Evolutionary conservation across 129 eudicot genomes (phyloP).

Genomic region (Calendula officinalis): DNA sequence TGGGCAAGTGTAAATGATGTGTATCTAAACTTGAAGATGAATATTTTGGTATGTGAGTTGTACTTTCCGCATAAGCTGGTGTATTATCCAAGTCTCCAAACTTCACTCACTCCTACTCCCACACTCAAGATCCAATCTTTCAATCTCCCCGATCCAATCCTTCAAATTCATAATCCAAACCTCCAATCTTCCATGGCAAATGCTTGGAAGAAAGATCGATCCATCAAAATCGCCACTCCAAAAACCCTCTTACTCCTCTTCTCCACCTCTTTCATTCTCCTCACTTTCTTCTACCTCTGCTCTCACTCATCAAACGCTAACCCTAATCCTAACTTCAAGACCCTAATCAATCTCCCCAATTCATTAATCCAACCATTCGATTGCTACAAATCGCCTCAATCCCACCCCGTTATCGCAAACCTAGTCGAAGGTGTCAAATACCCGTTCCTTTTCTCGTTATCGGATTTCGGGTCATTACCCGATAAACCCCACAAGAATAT

Average conservation of each 20-base stretch:
- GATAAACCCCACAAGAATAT: conserved; percentile 97
- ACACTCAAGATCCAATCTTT: conserved; percentile 38
- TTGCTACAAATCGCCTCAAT: conserved; percentile 72
- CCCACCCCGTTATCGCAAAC: conserved; percentile 82
- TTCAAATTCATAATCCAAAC: conserved; percentile 14
- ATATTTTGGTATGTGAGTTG: not conserved
- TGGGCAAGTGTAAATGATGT: not conserved
- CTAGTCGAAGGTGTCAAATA: conserved; percentile 66
- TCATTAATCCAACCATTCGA: conserved; percentile 59
- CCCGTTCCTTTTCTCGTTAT: conserved; percentile 77
- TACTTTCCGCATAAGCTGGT: not conserved
- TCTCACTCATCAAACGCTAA: conserved; percentile 32
- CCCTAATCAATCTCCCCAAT: conserved; percentile 19
- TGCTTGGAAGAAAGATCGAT: conserved; percentile 75
- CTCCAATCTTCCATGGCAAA: conserved; percentile 70
- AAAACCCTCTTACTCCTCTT: conserved; percentile 60
- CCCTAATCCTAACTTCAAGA: conserved; percentile 25
- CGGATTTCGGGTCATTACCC: conserved; percentile 74
- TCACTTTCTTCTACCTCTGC: conserved; percentile 61
- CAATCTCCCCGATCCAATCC: conserved; percentile 1
- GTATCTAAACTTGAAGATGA: not conserved
- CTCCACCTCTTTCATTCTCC: conserved; percentile 65
- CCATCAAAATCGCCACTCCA: conserved; percentile 50
- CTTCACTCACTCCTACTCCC: not conserved
- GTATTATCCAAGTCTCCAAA: not conserved